Evolutionary conservation across 2,329 filamentous ascomycete species (phyloP).

Genomic region (Penicillium nordicum): DNA sequence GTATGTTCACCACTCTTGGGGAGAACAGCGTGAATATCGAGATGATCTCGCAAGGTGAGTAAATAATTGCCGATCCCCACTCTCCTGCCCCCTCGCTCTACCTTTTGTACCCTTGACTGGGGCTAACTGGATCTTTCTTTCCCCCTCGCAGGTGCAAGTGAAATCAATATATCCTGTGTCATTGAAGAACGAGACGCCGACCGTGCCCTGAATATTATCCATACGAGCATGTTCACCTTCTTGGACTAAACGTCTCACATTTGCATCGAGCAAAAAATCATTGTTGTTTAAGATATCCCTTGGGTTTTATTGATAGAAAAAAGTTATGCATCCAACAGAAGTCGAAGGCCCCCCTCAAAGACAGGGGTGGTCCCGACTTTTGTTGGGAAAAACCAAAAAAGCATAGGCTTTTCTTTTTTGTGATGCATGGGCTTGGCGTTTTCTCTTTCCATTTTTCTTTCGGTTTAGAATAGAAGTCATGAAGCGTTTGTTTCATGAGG

Average conservation of each 20-base stretch:
- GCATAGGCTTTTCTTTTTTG: conserved; percentile 11
- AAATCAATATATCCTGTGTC: conserved; percentile 99
- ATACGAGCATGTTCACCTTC: conserved; percentile 96
- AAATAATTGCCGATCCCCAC: conserved; percentile 10
- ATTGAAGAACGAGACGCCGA: conserved; percentile 89
- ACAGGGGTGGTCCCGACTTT: neutral
- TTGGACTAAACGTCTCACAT: conserved; percentile 58
- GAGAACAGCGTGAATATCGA: conserved; percentile 95
- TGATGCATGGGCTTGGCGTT: conserved; percentile 25
- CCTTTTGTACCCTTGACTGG: conserved; percentile 8
- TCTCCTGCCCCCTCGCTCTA: conserved; percentile 2
- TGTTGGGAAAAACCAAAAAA: conserved; percentile 6
- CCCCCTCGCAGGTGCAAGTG: conserved; percentile 70
- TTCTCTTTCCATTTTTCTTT: conserved; percentile 1
- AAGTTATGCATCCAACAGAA: conserved; percentile 16
- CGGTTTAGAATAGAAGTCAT: conserved; percentile 12
- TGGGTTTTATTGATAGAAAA: conserved; percentile 18
- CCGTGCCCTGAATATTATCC: conserved; percentile 90
- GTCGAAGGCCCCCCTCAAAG: neutral
- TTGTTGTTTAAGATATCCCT: conserved; percentile 28
- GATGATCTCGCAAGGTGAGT: conserved; percentile 95
- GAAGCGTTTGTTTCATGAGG: conserved; percentile 6
- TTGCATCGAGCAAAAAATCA: conserved; percentile 12
- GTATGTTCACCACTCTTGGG: conserved; percentile 91
- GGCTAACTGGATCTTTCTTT: conserved; percentile 15